phyloP scores from a whole-genome alignment of 352 stramenopile genomes.

The Pythium plurisporium region DNA sequence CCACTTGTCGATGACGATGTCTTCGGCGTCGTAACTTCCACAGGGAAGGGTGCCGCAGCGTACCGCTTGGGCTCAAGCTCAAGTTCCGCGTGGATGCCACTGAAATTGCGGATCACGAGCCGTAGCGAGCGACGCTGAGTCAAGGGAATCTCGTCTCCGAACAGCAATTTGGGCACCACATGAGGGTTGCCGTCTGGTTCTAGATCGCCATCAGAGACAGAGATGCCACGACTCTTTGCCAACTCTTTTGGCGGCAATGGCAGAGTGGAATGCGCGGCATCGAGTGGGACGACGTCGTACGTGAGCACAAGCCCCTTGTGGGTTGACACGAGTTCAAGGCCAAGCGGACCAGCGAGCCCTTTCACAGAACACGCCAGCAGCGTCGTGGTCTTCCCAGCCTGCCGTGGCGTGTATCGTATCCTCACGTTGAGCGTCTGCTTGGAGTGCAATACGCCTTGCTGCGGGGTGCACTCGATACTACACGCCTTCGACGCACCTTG shows the following conservation, averaged over 20 bases:
- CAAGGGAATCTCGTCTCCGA: constrained; percentile 58
- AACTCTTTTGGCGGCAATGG: constrained; percentile 36
- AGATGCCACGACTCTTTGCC: constrained; percentile 33
- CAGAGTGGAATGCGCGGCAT: background rate
- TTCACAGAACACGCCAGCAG: constrained; percentile 62
- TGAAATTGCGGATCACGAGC: constrained; percentile 73
- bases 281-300: constrained; percentile 43
- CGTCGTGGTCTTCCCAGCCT: constrained; percentile 43
- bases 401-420: constrained; percentile 55
- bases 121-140: constrained; percentile 41
- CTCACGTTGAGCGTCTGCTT: constrained; percentile 52
- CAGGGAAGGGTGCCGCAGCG: constrained; percentile 18
- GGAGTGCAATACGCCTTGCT: constrained; percentile 43
- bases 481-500: constrained; percentile 48
- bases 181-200: constrained; percentile 28
- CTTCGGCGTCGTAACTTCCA: too few species aligned
- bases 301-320: constrained; percentile 76
- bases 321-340: constrained; percentile 53
- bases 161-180: constrained; percentile 45
- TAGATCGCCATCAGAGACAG: constrained; percentile 38
- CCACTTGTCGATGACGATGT: background rate
- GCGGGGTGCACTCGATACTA: constrained; percentile 39
- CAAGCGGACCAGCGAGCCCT: constrained; percentile 50
- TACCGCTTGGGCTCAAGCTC: constrained; percentile 63
- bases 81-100: constrained; percentile 61